Evolutionary conservation across 148 eudicot species (phyloP), one percentile per base, ranked within the genome.

Genomic region (Arctostaphylos glauca): DNA sequence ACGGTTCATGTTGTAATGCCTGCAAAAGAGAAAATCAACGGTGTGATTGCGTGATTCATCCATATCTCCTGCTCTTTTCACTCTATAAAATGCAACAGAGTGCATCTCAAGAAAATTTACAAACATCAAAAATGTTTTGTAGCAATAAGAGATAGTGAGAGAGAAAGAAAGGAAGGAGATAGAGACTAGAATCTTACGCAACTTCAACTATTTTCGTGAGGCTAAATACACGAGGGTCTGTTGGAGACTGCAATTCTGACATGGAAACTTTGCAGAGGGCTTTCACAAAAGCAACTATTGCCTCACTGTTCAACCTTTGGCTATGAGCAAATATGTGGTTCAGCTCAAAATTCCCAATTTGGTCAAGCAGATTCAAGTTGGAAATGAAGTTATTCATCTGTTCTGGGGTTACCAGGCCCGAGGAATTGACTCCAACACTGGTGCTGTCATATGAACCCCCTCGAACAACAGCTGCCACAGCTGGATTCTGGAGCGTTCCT

Each of bases 371-470:
- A 91, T 96, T 91, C 90, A 96, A 90, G 87, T 96, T 96, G 66
- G 92, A 90, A 87, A 96, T 94, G 85, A 96, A 96, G 89, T 84
- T 90, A 86, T 85, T 93, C 79, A 94, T 93, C 88, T 96, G 99
- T 83, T 96, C 99, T n/a, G 98, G 92, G 59, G 96, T 87, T 83
- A 96, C 99, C 86, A 96, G 85, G 79, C 92, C 95, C 44, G 90
- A 88, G 62, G 93, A 52, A 80, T 89, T 93, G 55, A 62, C 90
- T 87, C 94, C 93, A 77, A 78, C 74, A 84, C 90, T 83, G 79
- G 95, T 93, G 89, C 99, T 96, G 86, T 96, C 99, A 88, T 96
- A 96, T 74, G 99, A 96, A 83, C 99, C 94, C 76, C 99, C 99
- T 85, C 98, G 91, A 83, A 96, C 96, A 85, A 96, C 98, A 84